Conservation (phyloP, 768 basidiomycete genomes). For the Nidularia pulvinata region DNA sequence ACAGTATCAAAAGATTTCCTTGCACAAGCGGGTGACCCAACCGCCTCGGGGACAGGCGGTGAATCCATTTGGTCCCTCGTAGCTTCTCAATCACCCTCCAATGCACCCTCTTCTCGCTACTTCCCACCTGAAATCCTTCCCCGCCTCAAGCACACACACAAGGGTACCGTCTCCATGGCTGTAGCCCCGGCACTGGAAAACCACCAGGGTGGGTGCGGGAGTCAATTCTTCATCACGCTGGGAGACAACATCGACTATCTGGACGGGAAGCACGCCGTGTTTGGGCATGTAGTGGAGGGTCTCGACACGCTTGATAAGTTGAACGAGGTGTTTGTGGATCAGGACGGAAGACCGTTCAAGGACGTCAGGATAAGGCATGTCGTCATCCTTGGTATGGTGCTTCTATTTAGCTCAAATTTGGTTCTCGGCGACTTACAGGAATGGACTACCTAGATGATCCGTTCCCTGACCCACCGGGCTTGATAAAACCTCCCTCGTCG, state of each 20-base stretch:
- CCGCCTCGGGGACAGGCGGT: slow-evolving; percentile 93
- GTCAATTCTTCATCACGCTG: slow-evolving; percentile 97
- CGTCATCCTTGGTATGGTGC: slow-evolving; percentile 78
- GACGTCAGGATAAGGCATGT: slow-evolving; percentile 95
- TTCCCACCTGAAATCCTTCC: slow-evolving; percentile 85
- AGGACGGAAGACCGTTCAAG: slow-evolving; percentile 88
- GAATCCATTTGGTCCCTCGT: slow-evolving; percentile 86
- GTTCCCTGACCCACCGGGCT: slow-evolving; percentile 82
- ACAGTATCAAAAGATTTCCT: slow-evolving; percentile 97
- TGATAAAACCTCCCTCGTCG: slow-evolving; percentile 70
- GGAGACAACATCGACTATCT: slow-evolving; percentile 92
- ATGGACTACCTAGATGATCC: slow-evolving; percentile 77
- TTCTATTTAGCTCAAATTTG: background rate
- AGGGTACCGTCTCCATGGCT: slow-evolving; percentile 97
- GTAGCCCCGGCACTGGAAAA: slow-evolving; percentile 80
- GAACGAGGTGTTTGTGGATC: slow-evolving; percentile 90
- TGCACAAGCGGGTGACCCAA: slow-evolving; percentile 95
- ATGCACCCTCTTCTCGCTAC: slow-evolving; percentile 61
- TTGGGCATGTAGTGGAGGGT: slow-evolving; percentile 96
- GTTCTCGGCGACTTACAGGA: slow-evolving; percentile 1
- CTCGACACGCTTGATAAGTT: slow-evolving; percentile 89
- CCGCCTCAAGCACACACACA: slow-evolving; percentile 78
- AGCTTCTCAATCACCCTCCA: slow-evolving; percentile 40
- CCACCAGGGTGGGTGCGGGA: slow-evolving; percentile 74
- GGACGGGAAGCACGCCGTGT: slow-evolving; percentile 91